Evolutionary conservation across 2,329 filamentous ascomycete species (phyloP), one percentile per base, ranked within the genome.

Genomic region (Diaporthe eres): DNA sequence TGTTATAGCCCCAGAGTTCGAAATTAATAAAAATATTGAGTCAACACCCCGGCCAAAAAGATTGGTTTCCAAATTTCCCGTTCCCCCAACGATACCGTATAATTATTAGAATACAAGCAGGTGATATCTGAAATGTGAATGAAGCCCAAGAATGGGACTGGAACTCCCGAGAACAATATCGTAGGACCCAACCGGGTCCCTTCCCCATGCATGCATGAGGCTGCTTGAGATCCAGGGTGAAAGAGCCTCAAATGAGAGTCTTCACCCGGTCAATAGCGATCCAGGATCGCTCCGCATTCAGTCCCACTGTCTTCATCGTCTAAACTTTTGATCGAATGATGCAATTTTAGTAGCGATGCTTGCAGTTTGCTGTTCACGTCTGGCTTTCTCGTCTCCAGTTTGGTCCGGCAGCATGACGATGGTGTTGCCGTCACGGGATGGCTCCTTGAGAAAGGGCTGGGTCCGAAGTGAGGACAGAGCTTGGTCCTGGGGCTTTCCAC

Each of bases 351-450:
- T 70, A 42, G 65, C 51, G 19, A 70, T 70, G n/a, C 47, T 55
- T 3, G 65, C 49, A 42, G 49, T 55, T n/a, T 70, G 65, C 49
- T 70, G 49, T 53, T 70, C 34, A 6, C 31, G 34, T 22, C 65
- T 55, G 22, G 47, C 49, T 12, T 39, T 42, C n/a, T 70, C 65
- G 49, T 70, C 65, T 15, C 49, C 65, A 8, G 65, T 70, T 10
- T 70, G 65, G 15, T 70, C 65, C 34, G 65, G 65, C 2, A 70
- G 51, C 65, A 70, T 28, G 22, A 70, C 65, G 15, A 70, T 70
- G 31, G 65, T 70, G n/a, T 70, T 70, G 1, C 65, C 65, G 15
- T 70, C 49, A 3, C 65, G 65, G n/a, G 49, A 55, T 9, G 65
- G 65, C 49, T 70, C 65, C 19, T 53, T 55, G 15, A 70, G 15